Percentiles rank a stretch among this genome's conserved stretches.
phyloP scores from a whole-genome alignment of 2,329 filamentous ascomycete species.

The Fusarium pseudoanthophilum region DNA sequence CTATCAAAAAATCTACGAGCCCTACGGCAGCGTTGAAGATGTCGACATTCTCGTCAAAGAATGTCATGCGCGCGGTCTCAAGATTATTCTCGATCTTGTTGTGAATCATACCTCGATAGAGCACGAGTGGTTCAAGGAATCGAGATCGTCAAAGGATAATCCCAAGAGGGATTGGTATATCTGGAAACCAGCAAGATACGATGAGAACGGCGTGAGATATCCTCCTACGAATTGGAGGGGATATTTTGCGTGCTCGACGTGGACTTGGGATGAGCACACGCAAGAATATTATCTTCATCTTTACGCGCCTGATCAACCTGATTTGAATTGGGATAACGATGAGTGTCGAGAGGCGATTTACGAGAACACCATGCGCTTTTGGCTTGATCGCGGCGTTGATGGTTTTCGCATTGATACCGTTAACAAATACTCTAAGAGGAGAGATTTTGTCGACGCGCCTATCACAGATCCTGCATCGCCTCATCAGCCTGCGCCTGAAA shows the following conservation, averaged over 20 bases:
- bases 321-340: slow-evolving; percentile 80
- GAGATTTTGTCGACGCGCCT: slow-evolving; percentile 64
- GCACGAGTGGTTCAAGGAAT: slow-evolving; percentile 68
- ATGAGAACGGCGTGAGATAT: slow-evolving; percentile 61
- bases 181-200: slow-evolving; percentile 68
- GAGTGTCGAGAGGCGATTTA: slow-evolving; percentile 75
- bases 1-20: slow-evolving; percentile 72
- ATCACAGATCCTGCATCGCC: slow-evolving; percentile 53
- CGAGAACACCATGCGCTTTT: slow-evolving; percentile 74
- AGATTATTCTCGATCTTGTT: slow-evolving; percentile 77
- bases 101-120: slow-evolving; percentile 74
- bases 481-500: slow-evolving; percentile 57
- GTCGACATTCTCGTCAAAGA: slow-evolving; percentile 71
- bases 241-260: slow-evolving; percentile 60
- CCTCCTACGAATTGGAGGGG: slow-evolving; percentile 69
- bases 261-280: slow-evolving; percentile 63
- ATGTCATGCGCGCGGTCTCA: slow-evolving; percentile 69
- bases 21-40: slow-evolving; percentile 74
- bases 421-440: slow-evolving; percentile 72
- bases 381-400: slow-evolving; percentile 75
- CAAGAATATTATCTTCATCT: slow-evolving; percentile 68
- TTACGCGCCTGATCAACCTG: slow-evolving; percentile 76
- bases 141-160: slow-evolving; percentile 60
- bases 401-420: slow-evolving; percentile 76
- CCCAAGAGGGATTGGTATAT: slow-evolving; percentile 72